A percentile compares a stretch with the other conserved stretches of the same genome.
Evolutionary conservation across 495 filamentous ascomycete species (phyloP).

Genomic region (Podospora pseudoanserina): DNA sequence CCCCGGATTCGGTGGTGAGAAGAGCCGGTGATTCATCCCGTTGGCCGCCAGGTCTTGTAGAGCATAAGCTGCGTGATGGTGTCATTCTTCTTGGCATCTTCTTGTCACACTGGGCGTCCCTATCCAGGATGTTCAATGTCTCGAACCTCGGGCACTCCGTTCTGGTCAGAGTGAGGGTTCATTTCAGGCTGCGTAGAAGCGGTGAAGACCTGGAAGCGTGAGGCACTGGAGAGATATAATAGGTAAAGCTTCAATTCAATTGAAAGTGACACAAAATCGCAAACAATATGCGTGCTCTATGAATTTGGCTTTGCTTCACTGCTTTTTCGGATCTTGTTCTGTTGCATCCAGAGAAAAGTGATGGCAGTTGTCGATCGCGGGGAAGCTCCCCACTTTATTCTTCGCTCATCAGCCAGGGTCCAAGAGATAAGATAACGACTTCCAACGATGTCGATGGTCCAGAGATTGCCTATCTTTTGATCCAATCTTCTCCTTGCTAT

Average conservation of each 20-base stretch:
- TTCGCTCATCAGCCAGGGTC: background rate
- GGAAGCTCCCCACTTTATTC: conserved; percentile 5
- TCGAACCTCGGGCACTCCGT: background rate
- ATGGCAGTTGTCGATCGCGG: background rate
- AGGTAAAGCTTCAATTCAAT: background rate
- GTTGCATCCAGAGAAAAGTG: background rate
- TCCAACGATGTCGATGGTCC: background rate
- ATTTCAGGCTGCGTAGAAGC: background rate
- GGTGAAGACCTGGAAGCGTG: background rate
- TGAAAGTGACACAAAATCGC: conserved; percentile 1
- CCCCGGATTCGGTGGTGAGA: conserved; percentile 12
- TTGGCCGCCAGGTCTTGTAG: conserved; percentile 15
- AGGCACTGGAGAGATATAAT: background rate
- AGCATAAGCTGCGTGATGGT: conserved; percentile 19
- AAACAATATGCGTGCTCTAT: background rate
- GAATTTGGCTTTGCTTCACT: background rate
- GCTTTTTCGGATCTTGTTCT: background rate
- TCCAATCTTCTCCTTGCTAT: background rate
- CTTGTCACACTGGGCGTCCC: conserved; percentile 7
- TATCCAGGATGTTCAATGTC: background rate
- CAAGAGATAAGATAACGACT: background rate
- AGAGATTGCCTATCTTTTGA: background rate
- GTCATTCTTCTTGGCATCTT: conserved; percentile 27
- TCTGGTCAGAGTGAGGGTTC: conserved; percentile 2
- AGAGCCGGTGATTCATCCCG: conserved; percentile 17